phyloP scores from a whole-genome alignment of 2,329 filamentous ascomycete genomes.

The Sporothrix mexicana region DNA sequence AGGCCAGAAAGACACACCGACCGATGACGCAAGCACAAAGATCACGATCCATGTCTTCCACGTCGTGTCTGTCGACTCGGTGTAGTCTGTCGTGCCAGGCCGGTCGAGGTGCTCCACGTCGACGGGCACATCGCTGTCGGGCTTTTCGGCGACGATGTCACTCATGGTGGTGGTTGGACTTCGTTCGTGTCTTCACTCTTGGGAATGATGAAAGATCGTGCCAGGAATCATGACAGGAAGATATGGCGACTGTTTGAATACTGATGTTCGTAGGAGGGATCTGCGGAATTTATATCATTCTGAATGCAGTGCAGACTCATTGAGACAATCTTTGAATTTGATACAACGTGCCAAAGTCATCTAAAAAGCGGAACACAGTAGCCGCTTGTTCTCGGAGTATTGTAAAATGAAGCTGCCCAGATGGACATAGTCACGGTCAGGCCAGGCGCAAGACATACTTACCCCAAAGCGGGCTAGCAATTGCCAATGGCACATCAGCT shows the following conservation, averaged over 20 bases:
- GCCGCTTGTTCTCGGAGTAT: background rate
- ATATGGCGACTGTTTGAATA: background rate
- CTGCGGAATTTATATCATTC: background rate
- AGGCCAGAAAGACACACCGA: slow-evolving; percentile 7
- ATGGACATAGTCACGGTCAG: background rate
- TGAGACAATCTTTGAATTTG: too few relatives aligned
- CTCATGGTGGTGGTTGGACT: background rate
- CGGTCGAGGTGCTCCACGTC: slow-evolving; percentile 13
- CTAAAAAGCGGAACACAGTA: background rate
- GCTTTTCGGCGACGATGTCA: slow-evolving; percentile 19
- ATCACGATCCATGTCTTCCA: slow-evolving; percentile 20
- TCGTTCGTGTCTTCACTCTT: too few relatives aligned
- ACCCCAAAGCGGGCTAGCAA: background rate
- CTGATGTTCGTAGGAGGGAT: background rate
- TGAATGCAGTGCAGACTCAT: too few relatives aligned
- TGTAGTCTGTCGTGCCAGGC: background rate
- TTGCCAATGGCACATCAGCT: background rate
- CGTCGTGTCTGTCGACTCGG: slow-evolving; percentile 13
- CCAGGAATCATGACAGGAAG: background rate
- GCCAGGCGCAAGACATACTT: background rate
- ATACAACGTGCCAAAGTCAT: too few relatives aligned
- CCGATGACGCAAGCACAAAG: slow-evolving; percentile 6
- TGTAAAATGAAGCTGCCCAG: background rate
- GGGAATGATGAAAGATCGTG: background rate
- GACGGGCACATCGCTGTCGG: slow-evolving; percentile 1